Base-by-base conservation (phyloP, 2,329 filamentous ascomycete genomes). In the Furcasterigmium sp. region DNA sequence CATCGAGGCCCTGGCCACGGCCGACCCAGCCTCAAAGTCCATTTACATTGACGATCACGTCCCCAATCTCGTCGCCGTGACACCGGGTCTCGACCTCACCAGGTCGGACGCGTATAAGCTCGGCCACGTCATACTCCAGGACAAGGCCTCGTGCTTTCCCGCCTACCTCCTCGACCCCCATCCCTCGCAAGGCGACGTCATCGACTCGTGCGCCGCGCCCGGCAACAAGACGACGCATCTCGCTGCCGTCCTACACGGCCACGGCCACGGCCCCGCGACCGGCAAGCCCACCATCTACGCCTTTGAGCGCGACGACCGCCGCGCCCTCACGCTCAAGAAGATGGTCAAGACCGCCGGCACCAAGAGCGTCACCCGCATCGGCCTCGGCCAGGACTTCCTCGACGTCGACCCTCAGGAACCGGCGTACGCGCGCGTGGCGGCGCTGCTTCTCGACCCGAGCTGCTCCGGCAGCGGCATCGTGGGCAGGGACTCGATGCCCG, bases 141-240 rank as follows among this genome's bases (percentile, higher is more conserved):
- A 97, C 58, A 97, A 96, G 63, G 91, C 93, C 0, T 96, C 91
- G 1, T 98, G 93, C 59, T 96, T 98, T 56, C 93, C 93, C 0
- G 93, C 91, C 1, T 93, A 93, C 58, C 71, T 98, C 3, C 70
- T 98, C 0, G 75, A 95, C 41, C 81, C 85, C 1, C 68, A 67
- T 0, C 68, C 79, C 8, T 70, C 78, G 45, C 78, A 84, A 50
- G 88, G 88, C 19, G 82, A 93, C 56, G 71, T 94, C 8, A 79
- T 97, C n/a, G 93, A 98, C 62, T 87, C 87, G 0, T 97, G 91
- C 60, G 88, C 93, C 0, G 93, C 93, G 1, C 93, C 93, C 2
- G 93, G 93, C 6, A 98, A 98, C 63, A 98, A 98, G 67, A 97
- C 93, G 2, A 97, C 91, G 8, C 93, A 97, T 61, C 67, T 95